Percentiles rank a stretch among this genome's conserved stretches.
These are phyloP conservation scores for Mycena sanguinolenta DNA, from an alignment of 768 basidiomycete species.

Conservation along the genomic window DNA sequence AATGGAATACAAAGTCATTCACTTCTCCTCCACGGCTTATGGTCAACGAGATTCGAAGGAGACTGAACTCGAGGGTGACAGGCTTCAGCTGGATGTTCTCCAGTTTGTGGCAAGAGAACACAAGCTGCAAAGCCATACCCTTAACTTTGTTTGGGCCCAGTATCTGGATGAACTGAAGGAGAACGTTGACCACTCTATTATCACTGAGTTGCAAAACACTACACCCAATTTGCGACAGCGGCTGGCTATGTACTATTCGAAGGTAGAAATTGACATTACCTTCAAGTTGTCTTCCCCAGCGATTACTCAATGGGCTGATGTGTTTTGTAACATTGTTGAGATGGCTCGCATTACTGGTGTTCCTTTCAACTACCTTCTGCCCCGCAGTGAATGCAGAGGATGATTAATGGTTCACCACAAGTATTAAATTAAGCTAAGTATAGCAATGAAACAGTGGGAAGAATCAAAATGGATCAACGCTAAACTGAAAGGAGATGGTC, in stretches of 20 bases:
- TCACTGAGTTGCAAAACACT: conserved; percentile 97
- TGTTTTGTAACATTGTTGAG: conserved; percentile 97
- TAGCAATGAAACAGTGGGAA: too few species aligned
- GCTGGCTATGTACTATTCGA: conserved; percentile 96
- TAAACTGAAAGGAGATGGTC: too few species aligned
- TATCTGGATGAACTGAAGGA: conserved; percentile 99
- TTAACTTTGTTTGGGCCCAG: conserved; percentile 97
- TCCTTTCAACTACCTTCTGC: conserved; percentile 95
- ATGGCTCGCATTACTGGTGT: conserved; percentile 99
- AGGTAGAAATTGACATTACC: conserved; percentile 61
- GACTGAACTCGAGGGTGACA: conserved; percentile 89
- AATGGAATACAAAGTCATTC: conserved; percentile 90
- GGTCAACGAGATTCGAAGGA: conserved; percentile 98
- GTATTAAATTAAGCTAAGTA: too few species aligned
- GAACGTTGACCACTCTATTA: conserved; percentile 98
- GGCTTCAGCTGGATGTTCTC: conserved; percentile 94
- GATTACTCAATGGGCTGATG: conserved; percentile 97
- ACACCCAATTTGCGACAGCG: conserved; percentile 93
- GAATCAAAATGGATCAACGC: too few species aligned
- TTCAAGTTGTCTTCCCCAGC: conserved; percentile 85
- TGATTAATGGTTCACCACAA: too few species aligned
- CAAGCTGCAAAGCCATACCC: conserved; percentile 95
- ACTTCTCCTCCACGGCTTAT: conserved; percentile 98
- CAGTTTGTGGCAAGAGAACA: conserved; percentile 99
- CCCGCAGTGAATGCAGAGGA: too few species aligned